These are phyloP conservation scores for Coemansia sp. DNA, from an alignment of 192 early-diverging fungal species.

Conservation along the genomic window DNA sequence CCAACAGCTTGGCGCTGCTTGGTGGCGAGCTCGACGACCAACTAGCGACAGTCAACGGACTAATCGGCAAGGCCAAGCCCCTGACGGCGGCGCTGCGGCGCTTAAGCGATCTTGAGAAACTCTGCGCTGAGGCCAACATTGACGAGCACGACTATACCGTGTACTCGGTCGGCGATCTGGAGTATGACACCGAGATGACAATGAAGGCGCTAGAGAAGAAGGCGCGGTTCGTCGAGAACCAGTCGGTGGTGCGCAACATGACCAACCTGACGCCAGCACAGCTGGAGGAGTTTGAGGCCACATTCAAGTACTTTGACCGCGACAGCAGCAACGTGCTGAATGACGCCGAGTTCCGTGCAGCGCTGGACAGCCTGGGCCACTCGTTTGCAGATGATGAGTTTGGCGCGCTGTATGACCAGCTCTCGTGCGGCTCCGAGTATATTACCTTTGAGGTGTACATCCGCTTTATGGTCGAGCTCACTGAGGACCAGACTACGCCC, in stretches of 20 bases:
- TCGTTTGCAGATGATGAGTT: slow-evolving; percentile 77
- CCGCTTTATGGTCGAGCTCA: slow-evolving; percentile 79
- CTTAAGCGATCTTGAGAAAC: slow-evolving; percentile 65
- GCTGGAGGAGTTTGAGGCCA: slow-evolving; percentile 89
- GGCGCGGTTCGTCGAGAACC: slow-evolving; percentile 91
- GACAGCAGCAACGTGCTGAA: slow-evolving; percentile 81
- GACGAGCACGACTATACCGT: slow-evolving; percentile 95
- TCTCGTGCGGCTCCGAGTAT: slow-evolving; percentile 63
- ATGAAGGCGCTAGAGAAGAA: slow-evolving; percentile 82
- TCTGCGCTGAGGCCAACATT: slow-evolving; percentile 83
- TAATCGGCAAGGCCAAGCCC: slow-evolving; percentile 60
- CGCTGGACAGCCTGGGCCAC: slow-evolving; percentile 78
- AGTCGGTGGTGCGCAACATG: slow-evolving; percentile 90
- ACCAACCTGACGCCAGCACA: slow-evolving; percentile 93
- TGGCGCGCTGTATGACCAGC: slow-evolving; percentile 65
- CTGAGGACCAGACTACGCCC: slow-evolving; percentile 89
- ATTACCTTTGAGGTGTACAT: slow-evolving; percentile 92
- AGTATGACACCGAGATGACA: slow-evolving; percentile 82
- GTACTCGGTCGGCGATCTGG: slow-evolving; percentile 87
- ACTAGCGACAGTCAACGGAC: slow-evolving; percentile 64
- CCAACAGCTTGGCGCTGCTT: slow-evolving; percentile 65
- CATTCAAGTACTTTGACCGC: slow-evolving; percentile 92
- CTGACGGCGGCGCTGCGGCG: slow-evolving; percentile 58
- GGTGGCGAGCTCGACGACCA: slow-evolving; percentile 81
- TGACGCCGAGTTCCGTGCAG: slow-evolving; percentile 82